These are phyloP conservation scores for Fraxinus nigra DNA, from an alignment of 305 asterid species.

Conservation along the genomic window DNA sequence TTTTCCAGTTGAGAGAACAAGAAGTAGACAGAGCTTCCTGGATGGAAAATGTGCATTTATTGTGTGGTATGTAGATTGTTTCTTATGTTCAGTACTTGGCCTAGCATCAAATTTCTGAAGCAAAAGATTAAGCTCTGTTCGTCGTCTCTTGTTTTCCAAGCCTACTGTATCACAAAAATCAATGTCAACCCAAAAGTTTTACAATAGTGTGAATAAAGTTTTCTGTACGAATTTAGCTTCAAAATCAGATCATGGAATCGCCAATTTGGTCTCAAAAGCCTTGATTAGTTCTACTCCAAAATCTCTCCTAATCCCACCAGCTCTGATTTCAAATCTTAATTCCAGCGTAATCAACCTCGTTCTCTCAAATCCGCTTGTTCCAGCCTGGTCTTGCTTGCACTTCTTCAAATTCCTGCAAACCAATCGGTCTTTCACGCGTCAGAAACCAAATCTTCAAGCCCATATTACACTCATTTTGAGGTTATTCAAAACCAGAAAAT, in stretches of 20 bases:
- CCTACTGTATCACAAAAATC: background rate
- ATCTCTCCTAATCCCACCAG: constrained; percentile 25
- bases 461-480: constrained; percentile 46
- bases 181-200: constrained; percentile 50
- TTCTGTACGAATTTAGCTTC: constrained; percentile 30
- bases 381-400: constrained; percentile 43
- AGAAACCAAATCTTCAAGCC: constrained; percentile 51
- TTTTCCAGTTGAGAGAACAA: background rate
- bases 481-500: constrained; percentile 47
- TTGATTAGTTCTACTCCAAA: constrained; percentile 35
- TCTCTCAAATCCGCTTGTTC: constrained; percentile 56
- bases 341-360: constrained; percentile 43
- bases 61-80: background rate
- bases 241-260: constrained; percentile 42
- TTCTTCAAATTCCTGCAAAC: constrained; percentile 51
- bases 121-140: background rate
- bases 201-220: constrained; percentile 38
- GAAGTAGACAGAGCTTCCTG: background rate
- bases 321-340: constrained; percentile 44
- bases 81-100: background rate
- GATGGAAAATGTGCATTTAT: background rate
- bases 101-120: background rate
- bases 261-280: constrained; percentile 50
- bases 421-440: constrained; percentile 25
- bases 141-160: background rate